Evolutionary conservation across 2,329 filamentous ascomycete species (phyloP).

Genomic region (Anthostomella pinea): DNA sequence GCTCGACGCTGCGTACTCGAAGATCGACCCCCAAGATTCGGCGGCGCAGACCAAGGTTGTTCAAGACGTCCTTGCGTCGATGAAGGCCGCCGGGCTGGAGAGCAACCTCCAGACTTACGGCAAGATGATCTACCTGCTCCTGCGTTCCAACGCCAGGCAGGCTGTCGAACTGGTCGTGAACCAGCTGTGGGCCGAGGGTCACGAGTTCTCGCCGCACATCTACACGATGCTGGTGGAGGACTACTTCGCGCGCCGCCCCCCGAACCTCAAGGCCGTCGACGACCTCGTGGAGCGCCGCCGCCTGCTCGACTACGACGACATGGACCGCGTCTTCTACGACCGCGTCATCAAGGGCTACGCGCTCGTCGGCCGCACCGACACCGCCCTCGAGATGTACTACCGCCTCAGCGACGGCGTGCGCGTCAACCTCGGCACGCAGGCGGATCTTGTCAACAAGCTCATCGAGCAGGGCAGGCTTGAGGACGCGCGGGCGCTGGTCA

Average conservation of each 20-base stretch:
- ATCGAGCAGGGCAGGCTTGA: slow-evolving; percentile 16
- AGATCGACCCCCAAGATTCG: slow-evolving; percentile 34
- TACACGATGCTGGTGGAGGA: slow-evolving; percentile 72
- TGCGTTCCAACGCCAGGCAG: slow-evolving; percentile 43
- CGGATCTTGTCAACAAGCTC: slow-evolving; percentile 38
- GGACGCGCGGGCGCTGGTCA: slow-evolving; percentile 25
- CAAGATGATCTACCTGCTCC: slow-evolving; percentile 65
- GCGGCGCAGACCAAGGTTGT: slow-evolving; percentile 53
- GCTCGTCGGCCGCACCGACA: slow-evolving; percentile 44
- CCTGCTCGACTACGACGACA: slow-evolving; percentile 27
- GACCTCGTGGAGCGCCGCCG: slow-evolving; percentile 52
- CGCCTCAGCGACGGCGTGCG: slow-evolving; percentile 40
- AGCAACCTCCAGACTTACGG: slow-evolving; percentile 64
- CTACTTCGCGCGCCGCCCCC: slow-evolving; percentile 58
- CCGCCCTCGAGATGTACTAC: slow-evolving; percentile 49
- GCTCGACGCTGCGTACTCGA: slow-evolving; percentile 55
- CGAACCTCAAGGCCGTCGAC: slow-evolving; percentile 59
- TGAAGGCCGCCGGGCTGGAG: slow-evolving; percentile 54
- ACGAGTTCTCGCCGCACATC: slow-evolving; percentile 60
- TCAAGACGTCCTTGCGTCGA: slow-evolving; percentile 52
- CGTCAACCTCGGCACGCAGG: slow-evolving; percentile 42
- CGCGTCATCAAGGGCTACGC: slow-evolving; percentile 62
- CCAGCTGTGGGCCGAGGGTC: slow-evolving; percentile 55
- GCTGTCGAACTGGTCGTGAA: slow-evolving; percentile 60
- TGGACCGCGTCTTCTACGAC: slow-evolving; percentile 48